These are phyloP conservation scores for Linnemannia exigua DNA, from an alignment of 192 early-diverging fungal species.

Conservation along the genomic window DNA sequence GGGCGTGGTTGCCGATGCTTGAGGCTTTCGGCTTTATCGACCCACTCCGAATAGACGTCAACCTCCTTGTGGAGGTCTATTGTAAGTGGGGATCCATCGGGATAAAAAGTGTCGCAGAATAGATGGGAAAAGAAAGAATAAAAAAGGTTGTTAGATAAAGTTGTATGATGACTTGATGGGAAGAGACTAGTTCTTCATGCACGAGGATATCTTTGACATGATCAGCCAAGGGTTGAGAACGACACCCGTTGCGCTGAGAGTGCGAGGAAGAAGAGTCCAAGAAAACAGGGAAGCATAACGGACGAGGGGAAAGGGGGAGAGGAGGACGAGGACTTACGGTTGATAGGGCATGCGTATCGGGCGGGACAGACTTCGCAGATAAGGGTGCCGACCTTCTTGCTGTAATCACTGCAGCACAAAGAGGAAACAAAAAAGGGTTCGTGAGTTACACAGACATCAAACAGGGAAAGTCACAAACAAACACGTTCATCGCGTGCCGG, in stretches of 20 bases:
- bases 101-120: no score
- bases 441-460: background rate
- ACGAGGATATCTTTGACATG: background rate
- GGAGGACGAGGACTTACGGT: no score
- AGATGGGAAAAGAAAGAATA: background rate
- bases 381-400: conserved; percentile 76
- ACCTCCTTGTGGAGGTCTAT: conserved; percentile 81
- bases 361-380: conserved; percentile 81
- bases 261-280: background rate
- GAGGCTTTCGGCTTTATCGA: conserved; percentile 80
- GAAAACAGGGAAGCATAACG: no score
- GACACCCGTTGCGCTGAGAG: background rate
- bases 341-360: conserved; percentile 76
- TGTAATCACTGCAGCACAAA: conserved; percentile 61
- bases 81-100: background rate
- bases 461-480: background rate
- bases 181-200: background rate
- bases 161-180: no score
- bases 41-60: conserved; percentile 94
- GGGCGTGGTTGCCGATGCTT: background rate
- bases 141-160: background rate
- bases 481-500: no score
- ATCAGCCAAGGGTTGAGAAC: background rate
- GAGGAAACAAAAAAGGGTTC: background rate
- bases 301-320: no score